phyloP scores from a whole-genome alignment of 768 basidiomycete species.

The Cubamyces sp. region DNA sequence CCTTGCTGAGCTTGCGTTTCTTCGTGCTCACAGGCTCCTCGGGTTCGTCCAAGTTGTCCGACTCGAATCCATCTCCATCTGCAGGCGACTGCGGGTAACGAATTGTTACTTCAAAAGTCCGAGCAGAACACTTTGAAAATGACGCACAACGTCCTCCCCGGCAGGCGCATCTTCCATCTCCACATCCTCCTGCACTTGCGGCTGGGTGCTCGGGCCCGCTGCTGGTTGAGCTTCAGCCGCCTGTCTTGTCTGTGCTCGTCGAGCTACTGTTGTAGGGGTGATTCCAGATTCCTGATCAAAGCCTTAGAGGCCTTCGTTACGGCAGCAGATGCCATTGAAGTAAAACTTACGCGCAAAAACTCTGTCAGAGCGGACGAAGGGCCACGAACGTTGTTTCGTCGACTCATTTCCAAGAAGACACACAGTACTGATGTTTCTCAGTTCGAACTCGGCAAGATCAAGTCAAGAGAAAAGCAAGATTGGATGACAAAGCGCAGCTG shows the following conservation, averaged over 20 bases:
- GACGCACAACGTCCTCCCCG: constrained; percentile 7
- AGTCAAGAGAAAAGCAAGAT: background rate
- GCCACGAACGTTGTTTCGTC: constrained; percentile 67
- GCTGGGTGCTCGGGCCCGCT: constrained; percentile 41
- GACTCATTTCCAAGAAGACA: constrained; percentile 24
- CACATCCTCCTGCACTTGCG: constrained; percentile 32
- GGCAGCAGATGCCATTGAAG: background rate
- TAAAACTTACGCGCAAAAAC: constrained; percentile 64
- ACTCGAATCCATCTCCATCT: constrained; percentile 54
- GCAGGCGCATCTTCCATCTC: constrained; percentile 19
- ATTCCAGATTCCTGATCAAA: constrained; percentile 54
- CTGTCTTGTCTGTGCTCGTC: constrained; percentile 37
- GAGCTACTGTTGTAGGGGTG: constrained; percentile 45
- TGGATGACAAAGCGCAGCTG: background rate
- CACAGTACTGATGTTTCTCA: too few species aligned
- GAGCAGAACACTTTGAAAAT: background rate
- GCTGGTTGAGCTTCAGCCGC: constrained; percentile 26
- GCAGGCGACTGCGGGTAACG: background rate
- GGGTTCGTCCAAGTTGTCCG: constrained; percentile 75
- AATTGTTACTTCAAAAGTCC: background rate
- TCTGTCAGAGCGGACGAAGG: constrained; percentile 85
- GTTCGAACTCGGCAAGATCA: too few species aligned
- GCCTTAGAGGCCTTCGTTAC: background rate
- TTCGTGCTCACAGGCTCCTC: constrained; percentile 49
- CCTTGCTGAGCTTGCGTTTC: constrained; percentile 60